Evolutionary conservation across 441 rosid species (phyloP), one percentile per base, ranked within the genome.

Genomic region (Bocquillonia castaneifolia): DNA sequence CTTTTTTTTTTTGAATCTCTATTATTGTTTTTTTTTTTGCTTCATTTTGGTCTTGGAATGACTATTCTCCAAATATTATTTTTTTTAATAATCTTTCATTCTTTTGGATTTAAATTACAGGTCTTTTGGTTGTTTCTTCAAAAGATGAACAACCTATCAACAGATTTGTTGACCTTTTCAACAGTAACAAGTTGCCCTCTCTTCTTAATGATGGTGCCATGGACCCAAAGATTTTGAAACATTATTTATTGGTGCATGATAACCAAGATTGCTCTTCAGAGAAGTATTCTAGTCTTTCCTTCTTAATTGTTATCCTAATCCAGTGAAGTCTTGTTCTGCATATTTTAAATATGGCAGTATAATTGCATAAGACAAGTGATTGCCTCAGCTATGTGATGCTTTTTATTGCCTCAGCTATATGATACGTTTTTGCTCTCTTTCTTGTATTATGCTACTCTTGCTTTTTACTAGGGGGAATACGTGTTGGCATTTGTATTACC

Each of bases 201-300:
- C 88, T 91, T 80, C 83, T 94, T 51, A 92, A 84, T 74, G 96
- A 90, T 71, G 96, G 98, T 72, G 83, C 86, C 36, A 90, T 92
- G 96, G 98, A 95, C 80, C 98, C 98, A 66, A 92, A 92, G 80
- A 81, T 90, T 77, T 69, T 89, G 81, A 95, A 88, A 82, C 89
- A 86, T 79, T 92, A 84, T 81, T 75, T 95, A 68, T 84, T 95
- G 76, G 85, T 95, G 78, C 98, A 95, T 75, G 98, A 95, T 77
- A 92, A 85, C 78, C 97, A 88, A 81, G 98, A 85, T 70, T 90
- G 83, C 59, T 68, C 84, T 62, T 77, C 91, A 72, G 97, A 92
- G 81, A 92, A 86, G 99, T 88, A 84, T 64, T 39, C 61, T 51
- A 40, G 39, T 72, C 59, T 71, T 80, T 64, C 42, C 69, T 70